phyloP scores from a whole-genome alignment of 2,329 filamentous ascomycete genomes.

The Exophiala sp. region DNA sequence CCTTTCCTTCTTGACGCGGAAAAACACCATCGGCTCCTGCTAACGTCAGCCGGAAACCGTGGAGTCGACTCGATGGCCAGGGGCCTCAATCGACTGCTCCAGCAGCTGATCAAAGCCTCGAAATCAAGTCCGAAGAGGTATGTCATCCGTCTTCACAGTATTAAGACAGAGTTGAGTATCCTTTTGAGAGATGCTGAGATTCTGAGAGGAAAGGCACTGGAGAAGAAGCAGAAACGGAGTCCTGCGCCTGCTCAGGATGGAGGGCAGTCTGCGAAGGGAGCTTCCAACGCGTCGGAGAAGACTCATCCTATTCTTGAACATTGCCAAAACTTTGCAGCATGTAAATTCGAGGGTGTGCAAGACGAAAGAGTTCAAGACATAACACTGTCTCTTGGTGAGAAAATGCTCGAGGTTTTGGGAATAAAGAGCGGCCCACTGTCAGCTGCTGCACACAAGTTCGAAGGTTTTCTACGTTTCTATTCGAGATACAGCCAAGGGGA shows the following conservation, averaged over 20 bases:
- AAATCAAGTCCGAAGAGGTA: not conserved
- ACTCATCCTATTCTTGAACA: not conserved
- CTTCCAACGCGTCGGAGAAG: not conserved
- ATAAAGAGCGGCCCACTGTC: too few species aligned
- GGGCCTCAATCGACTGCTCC: not conserved
- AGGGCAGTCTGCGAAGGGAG: too few species aligned
- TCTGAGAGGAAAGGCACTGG: not conserved
- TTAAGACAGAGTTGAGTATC: slow-evolving; percentile 10
- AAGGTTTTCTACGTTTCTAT: too few species aligned
- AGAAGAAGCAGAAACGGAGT: not conserved
- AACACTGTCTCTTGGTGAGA: slow-evolving; percentile 11
- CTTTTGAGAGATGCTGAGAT: not conserved
- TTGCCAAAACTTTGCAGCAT: not conserved
- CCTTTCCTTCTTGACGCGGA: slow-evolving; percentile 7
- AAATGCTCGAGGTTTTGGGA: not conserved
- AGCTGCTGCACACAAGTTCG: too few species aligned
- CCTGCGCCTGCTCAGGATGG: not conserved
- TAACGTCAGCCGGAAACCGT: slow-evolving; percentile 7
- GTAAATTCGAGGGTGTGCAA: not conserved
- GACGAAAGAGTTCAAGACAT: slow-evolving; percentile 5
- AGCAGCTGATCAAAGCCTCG: not conserved
- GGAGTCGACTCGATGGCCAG: slow-evolving; percentile 9
- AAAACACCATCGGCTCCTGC: slow-evolving; percentile 1
- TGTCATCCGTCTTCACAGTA: slow-evolving; percentile 10
- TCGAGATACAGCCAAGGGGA: too few species aligned